These are phyloP conservation scores for Raffaelea arxii DNA, from an alignment of 2,329 filamentous ascomycete species.

Conservation along the genomic window DNA sequence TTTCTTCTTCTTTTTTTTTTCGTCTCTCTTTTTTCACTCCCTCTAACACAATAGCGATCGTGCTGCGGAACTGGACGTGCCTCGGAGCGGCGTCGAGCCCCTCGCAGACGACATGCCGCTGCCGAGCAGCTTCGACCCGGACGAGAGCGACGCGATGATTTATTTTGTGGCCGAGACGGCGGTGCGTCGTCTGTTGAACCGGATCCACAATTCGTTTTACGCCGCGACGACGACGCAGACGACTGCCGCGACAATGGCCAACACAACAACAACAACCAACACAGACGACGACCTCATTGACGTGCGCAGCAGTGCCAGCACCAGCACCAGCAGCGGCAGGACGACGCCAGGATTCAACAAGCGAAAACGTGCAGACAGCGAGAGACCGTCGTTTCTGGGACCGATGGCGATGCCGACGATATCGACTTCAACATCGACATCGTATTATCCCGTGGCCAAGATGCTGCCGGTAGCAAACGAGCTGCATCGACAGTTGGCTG, in stretches of 20 bases:
- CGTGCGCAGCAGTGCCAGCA: background rate
- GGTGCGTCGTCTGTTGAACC: slow-evolving; percentile 30
- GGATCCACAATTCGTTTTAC: slow-evolving; percentile 31
- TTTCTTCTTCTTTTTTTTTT: background rate
- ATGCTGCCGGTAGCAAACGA: slow-evolving; percentile 23
- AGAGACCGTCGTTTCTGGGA: no score
- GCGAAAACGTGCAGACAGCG: slow-evolving; percentile 1
- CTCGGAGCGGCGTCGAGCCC: slow-evolving; percentile 26
- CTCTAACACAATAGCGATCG: slow-evolving; percentile 45
- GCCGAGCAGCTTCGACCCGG: slow-evolving; percentile 20
- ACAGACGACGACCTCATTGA: no score
- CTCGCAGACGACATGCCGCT: slow-evolving; percentile 25
- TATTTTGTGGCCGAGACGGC: slow-evolving; percentile 32
- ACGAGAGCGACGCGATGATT: slow-evolving; percentile 24
- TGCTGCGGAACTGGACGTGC: slow-evolving; percentile 49
- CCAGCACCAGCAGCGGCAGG: slow-evolving; percentile 6
- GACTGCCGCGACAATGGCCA: slow-evolving; percentile 11
- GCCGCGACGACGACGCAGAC: slow-evolving; percentile 17
- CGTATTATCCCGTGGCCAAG: slow-evolving; percentile 19
- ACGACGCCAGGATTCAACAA: slow-evolving; percentile 2
- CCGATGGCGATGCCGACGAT: background rate
- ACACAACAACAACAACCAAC: background rate
- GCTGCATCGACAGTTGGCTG: slow-evolving; percentile 27
- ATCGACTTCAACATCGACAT: slow-evolving; percentile 13
- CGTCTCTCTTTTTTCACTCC: background rate